Evolutionary conservation across 495 filamentous ascomycete genomes (phyloP), one percentile per base, ranked within the genome.

Genomic region (Neurospora terricola): DNA sequence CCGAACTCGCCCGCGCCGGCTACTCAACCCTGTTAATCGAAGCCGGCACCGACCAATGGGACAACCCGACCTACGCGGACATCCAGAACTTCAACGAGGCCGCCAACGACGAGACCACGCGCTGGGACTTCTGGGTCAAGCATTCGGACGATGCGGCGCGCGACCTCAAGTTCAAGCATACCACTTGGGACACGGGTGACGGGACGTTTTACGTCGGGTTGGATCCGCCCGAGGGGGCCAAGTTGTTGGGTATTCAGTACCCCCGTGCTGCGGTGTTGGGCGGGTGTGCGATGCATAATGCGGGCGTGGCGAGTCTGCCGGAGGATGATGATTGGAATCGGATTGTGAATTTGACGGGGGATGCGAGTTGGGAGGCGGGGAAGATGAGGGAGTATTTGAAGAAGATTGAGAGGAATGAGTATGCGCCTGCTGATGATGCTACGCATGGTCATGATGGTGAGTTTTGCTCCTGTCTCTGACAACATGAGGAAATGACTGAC

Each of bases 21-120:
- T 86, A 87, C 75, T 87, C 83, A 45, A 88, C 87, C 1, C 84
- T 91, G 5, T 80, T 92, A 11, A 82, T 92, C 54, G 90, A 92
- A 75, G 88, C 90, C 1, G 90, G 90, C 27, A 84, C 87, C 69
- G 89, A 92, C 74, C 83, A 89, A 68, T 87, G 86, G 5, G 78
- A 83, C 69, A 84, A 86, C 72, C 83, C 82, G 70, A 84, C 82
- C 10, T 83, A 81, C 71, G 75, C 80, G 8, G 80, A 84, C 43
- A 78, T 85, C 59, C 45, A 9, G 30, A 82, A 81, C 72, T 85
- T 84, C 72, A 82, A 81, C 76, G 79, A 79, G 36, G 85, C 82
- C 9, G 81, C 79, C 62, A 84, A 86, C 72, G 84, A 86, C 62
- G 81, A 83, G 69, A 77, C 82, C 34, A 82, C 85, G 6, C 81